Evolutionary conservation across 306 rosid species (phyloP).

Genomic region (Casuarina glauca): DNA sequence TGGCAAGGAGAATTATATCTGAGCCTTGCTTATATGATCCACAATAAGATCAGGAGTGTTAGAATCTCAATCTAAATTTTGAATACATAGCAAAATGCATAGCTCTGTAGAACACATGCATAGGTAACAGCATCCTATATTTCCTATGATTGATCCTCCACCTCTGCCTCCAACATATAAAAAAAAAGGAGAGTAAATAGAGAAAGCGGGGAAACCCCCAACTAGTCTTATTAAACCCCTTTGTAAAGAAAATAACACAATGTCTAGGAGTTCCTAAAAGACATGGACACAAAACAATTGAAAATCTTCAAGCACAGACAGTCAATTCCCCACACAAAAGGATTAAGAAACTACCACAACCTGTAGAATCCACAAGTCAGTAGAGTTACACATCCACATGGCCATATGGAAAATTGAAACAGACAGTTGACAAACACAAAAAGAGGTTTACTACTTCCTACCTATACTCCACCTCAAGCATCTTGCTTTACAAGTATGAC

Average conservation of each 20-base stretch:
- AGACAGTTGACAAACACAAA: not conserved
- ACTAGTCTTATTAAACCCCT: not conserved
- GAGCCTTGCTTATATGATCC: no score
- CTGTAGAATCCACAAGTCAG: not conserved
- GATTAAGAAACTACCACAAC: not conserved
- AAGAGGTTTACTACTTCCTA: not conserved
- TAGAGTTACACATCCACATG: not conserved
- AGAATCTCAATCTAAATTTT: no score
- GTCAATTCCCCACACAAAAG: not conserved
- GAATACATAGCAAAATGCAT: no score
- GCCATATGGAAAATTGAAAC: not conserved
- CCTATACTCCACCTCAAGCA: not conserved
- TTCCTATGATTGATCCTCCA: not conserved
- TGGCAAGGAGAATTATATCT: no score
- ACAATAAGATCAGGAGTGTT: no score
- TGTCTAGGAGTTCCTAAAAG: not conserved
- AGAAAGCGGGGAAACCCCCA: not conserved
- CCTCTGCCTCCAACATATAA: not conserved
- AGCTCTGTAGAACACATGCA: no score
- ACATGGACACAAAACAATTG: not conserved
- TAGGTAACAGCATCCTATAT: not conserved
- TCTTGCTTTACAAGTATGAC: conserved; percentile 1
- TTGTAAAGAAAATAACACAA: not conserved
- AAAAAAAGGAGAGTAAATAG: no score
- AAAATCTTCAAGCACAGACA: not conserved